Evolutionary conservation across 2,329 filamentous ascomycete species (phyloP), one percentile per base, ranked within the genome.

Genomic region (Phoma sp.): DNA sequence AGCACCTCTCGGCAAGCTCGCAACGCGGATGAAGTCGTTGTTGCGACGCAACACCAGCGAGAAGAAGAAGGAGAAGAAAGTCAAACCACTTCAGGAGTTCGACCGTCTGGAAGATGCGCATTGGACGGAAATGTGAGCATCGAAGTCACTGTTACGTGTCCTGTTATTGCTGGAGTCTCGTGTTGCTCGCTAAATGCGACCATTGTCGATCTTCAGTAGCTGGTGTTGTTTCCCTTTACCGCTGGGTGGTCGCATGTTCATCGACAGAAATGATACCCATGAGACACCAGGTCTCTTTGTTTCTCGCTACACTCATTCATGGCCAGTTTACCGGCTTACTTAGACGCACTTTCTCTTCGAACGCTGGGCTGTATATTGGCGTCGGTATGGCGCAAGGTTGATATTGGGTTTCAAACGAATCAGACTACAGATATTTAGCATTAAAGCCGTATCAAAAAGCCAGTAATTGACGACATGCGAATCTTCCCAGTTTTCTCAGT

Each of bases 121-220:
- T 49, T 75, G 72, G 72, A 70, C 72, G 7, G 72, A 75, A 51
- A 70, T 75, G 65, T 74, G 23, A 44, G 30, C 32, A 33, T 33
- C 4, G 7, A 33, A 13, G 1, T 33, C 14, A 32, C 45, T 11
- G n/a, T 35, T 11, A 8, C n/a, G 18, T 24, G 30, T 14, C 42
- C 13, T 35, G 4, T 23, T 44, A 11, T 7, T 11, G 32, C 32
- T 9, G 7, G 32, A 5, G 32, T 33, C 13, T 7, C 10, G 7
- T 13, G 32, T 13, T 33, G 27, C 3, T 29, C 27, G 27, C 27
- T 29, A 9, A 7, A 9, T 29, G 6, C 6, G 18, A 18, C 18
- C 18, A 18, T 18, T 18, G 18, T 18, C 18, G 18, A 18, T 18
- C 18, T 18, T 18, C 18, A 18, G 18, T 18, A 18, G 27, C 9